Conservation (phyloP, 2,329 filamentous ascomycete species). For the Penicillium aurantiogriseum region DNA sequence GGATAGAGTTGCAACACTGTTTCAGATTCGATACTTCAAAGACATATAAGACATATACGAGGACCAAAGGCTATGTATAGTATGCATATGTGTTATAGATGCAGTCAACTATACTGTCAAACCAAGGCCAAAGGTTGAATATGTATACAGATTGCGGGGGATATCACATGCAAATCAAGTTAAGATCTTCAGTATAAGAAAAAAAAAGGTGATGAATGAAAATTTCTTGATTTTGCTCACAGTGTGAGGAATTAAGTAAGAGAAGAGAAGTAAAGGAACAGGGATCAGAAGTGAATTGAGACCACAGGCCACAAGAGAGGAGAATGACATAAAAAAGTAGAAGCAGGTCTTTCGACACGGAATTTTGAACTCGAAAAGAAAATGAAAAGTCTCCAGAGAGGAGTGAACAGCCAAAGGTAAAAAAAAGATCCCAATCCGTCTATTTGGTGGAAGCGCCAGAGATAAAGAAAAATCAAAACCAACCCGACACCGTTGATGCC, state of each 20-base stretch:
- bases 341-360: constrained; percentile 11
- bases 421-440: constrained; percentile 17
- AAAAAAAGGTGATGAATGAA: background rate
- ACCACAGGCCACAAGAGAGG: constrained; percentile 25
- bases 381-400: constrained; percentile 3
- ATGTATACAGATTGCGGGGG: background rate
- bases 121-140: background rate
- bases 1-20: background rate
- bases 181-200: background rate
- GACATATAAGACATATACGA: background rate
- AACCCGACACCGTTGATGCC: constrained; percentile 40
- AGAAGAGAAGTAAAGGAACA: constrained; percentile 11
- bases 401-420: constrained; percentile 14
- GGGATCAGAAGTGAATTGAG: constrained; percentile 17
- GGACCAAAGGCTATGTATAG: background rate
- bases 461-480: constrained; percentile 17
- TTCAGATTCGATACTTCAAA: background rate
- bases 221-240: constrained; percentile 17
- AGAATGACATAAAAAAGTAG: constrained; percentile 18
- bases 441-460: constrained; percentile 26
- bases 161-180: constrained; percentile 3
- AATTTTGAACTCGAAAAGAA: constrained; percentile 20
- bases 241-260: constrained; percentile 18
- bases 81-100: background rate
- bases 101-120: no score